phyloP scores from a whole-genome alignment of 441 rosid species.

The Hura crepitans region DNA sequence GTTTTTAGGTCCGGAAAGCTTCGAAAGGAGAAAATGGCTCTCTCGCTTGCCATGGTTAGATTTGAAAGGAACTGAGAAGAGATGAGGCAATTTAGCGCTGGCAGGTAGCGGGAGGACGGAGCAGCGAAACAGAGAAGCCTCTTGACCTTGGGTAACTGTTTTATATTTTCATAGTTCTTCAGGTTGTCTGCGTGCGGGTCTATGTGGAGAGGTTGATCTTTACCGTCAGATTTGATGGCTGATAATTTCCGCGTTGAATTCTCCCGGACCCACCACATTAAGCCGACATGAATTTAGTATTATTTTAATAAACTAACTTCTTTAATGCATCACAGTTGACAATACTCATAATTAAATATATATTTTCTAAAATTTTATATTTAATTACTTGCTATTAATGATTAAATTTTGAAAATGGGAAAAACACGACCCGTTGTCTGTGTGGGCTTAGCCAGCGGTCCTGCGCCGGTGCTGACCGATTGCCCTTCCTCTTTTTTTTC shows the following conservation, averaged over 20 bases:
- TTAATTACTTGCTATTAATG: no score
- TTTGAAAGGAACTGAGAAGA: constrained; percentile 15
- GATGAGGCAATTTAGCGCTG: constrained; percentile 33
- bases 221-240: neutral
- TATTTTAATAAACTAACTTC: no score
- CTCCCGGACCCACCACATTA: neutral
- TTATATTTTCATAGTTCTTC: neutral
- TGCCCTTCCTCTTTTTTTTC: no score
- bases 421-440: no score
- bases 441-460: no score
- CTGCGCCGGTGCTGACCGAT: no score
- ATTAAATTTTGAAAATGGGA: no score
- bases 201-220: neutral
- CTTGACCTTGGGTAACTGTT: neutral
- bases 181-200: constrained; percentile 12
- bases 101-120: neutral
- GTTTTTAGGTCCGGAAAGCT: constrained; percentile 41
- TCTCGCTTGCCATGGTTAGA: constrained; percentile 50
- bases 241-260: neutral
- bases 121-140: neutral
- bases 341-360: no score
- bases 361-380: no score
- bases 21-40: constrained; percentile 32
- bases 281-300: no score
- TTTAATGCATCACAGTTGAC: no score